Base-by-base conservation (phyloP, 1,139 yeast genomes). In the Martiniozyma asiatica region DNA sequence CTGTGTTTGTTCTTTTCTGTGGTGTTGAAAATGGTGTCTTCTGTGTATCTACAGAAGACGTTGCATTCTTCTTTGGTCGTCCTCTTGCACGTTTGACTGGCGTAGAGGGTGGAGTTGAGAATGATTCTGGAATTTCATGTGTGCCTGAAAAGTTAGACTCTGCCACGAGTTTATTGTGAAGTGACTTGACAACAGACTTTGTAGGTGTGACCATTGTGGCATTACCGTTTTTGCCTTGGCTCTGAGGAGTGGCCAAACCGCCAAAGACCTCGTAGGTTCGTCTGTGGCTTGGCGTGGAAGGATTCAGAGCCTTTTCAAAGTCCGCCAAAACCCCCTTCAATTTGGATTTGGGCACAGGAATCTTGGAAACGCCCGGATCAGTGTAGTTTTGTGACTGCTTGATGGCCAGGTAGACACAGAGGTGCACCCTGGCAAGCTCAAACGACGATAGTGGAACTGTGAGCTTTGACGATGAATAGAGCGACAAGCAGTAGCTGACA, bases 401-500 rank as follows among this genome's bases (percentile, higher is more conserved):
- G 23, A 4, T 12, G 23, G 6, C 6, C 23, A 76, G 50, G 37
- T 58, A 69, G 2, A 82, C 79, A 49, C 82, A 73, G 11, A 78
- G 49, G 45, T 77, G 85, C 36, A 65, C 65, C 27, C 87, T 56
- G 1, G 80, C 82, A 2, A 67, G 58, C 40, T 77, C 85, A 30
- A 70, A 59, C 20, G 64, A 63, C 5, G 70, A 59, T 5, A 65
- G 51, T 19, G 43, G 44, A 22, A 43, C 65, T 59, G 33, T 64
- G 39, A 66, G 63, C 33, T 59, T 65, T 12, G 72, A 55, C 21
- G 78, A 68, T 4, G 69, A 49, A 35, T 62, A 65, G 43, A 75
- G 65, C 4, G 75, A 50, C 2, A 69, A 58, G 14, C 74, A 65
- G 31, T 68, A 68, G 5, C 61, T 57, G 5, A 63, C 47, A 24